Evolutionary conservation across 1,284 basidiomycete genomes (phyloP).

Genomic region (Anthracocystis setariae): DNA sequence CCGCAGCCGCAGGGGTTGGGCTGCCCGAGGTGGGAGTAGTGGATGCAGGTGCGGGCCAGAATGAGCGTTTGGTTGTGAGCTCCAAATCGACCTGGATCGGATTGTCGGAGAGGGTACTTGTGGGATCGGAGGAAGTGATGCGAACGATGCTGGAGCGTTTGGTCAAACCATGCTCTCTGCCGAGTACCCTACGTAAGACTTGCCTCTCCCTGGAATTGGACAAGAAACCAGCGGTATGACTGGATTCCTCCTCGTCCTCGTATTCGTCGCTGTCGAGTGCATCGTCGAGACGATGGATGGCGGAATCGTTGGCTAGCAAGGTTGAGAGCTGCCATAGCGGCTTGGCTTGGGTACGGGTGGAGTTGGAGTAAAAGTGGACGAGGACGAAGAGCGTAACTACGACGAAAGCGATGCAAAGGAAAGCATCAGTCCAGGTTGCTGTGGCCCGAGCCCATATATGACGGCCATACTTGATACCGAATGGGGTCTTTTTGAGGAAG

Average conservation of each 20-base stretch:
- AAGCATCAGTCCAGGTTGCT: conserved; percentile 16
- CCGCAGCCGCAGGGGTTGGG: conserved; percentile 4
- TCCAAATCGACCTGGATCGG: conserved; percentile 59
- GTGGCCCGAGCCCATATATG: conserved; percentile 18
- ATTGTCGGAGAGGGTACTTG: conserved; percentile 47
- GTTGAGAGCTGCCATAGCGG: conserved; percentile 24
- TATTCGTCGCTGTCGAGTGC: conserved; percentile 48
- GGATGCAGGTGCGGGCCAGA: conserved; percentile 31
- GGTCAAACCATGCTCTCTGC: conserved; percentile 5
- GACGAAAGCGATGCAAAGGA: conserved; percentile 7
- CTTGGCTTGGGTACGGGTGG: conserved; percentile 9
- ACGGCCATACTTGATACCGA: conserved; percentile 11
- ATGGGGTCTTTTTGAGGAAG: too few species aligned
- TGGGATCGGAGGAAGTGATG: conserved; percentile 60
- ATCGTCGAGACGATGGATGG: conserved; percentile 15
- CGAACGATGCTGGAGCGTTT: conserved; percentile 44
- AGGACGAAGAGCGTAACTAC: conserved; percentile 1
- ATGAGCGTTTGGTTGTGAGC: conserved; percentile 15
- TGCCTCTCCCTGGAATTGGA: conserved; percentile 36
- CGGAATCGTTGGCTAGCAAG: conserved; percentile 16
- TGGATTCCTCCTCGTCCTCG: conserved; percentile 39
- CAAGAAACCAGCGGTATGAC: conserved; percentile 16
- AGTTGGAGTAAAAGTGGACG: conserved; percentile 7
- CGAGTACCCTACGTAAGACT: conserved; percentile 19
- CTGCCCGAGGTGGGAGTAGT: conserved; percentile 9